Evolutionary conservation across 2,329 filamentous ascomycete species (phyloP).

Genomic region (Verticillium zaregamsianum): DNA sequence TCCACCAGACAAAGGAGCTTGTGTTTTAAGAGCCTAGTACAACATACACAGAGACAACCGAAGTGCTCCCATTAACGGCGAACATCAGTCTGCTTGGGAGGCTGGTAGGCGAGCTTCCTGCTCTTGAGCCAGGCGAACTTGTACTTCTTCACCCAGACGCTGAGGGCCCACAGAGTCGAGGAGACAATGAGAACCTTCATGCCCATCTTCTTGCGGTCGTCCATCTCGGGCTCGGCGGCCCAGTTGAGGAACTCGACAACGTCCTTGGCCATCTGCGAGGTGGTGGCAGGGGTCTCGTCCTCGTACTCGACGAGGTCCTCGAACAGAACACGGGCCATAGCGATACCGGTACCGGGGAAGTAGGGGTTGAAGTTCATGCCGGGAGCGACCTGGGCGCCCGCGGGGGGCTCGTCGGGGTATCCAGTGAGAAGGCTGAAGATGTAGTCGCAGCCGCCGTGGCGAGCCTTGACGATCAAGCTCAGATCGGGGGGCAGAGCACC

Average conservation of each 20-base stretch:
- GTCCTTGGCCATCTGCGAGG: conserved; percentile 99
- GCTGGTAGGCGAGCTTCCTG: conserved; percentile 86
- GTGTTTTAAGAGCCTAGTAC: conserved; percentile 26
- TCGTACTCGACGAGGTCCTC: conserved; percentile 98
- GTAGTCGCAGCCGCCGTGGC: conserved; percentile 97
- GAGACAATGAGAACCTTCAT: conserved; percentile 88
- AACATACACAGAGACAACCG: conserved; percentile 23
- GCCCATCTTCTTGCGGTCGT: conserved; percentile 99
- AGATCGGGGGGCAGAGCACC: conserved; percentile 97
- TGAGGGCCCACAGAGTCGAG: conserved; percentile 75
- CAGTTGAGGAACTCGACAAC: conserved; percentile 99
- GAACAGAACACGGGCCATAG: conserved; percentile 97
- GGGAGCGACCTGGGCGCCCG: conserved; percentile 76
- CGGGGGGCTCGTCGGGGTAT: conserved; percentile 93
- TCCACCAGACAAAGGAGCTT: conserved; percentile 37
- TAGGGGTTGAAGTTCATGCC: conserved; percentile 99
- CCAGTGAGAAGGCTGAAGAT: conserved; percentile 96
- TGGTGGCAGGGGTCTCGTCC: conserved; percentile 87
- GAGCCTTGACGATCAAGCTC: conserved; percentile 94
- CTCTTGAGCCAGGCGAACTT: conserved; percentile 98
- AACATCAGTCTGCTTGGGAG: conserved; percentile 53
- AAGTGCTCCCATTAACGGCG: conserved; percentile 36
- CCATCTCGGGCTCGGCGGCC: conserved; percentile 98
- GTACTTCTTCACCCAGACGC: conserved; percentile 98
- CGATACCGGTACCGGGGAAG: conserved; percentile 98